Conservation (phyloP, 257 asterid genomes). For the Anisodus tanguticus region DNA sequence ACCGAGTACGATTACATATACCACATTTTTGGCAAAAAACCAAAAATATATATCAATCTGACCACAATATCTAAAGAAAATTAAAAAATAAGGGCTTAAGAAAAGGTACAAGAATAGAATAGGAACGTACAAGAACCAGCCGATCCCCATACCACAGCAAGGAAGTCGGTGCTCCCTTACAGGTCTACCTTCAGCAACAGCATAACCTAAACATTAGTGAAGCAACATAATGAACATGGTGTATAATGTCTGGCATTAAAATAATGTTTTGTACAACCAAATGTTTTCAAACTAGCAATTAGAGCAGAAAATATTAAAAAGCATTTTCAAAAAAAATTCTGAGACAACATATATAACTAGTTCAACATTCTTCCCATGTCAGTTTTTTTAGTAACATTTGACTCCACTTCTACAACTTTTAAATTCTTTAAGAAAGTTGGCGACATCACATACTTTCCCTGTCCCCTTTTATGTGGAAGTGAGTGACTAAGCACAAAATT, state of each 20-base stretch:
- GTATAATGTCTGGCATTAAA: not conserved
- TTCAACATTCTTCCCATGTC: constrained; percentile 3
- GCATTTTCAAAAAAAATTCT: not conserved
- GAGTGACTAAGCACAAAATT: not conserved
- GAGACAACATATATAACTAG: not conserved
- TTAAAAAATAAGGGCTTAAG: not conserved
- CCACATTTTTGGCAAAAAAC: not conserved
- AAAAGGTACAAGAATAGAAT: constrained; percentile 21
- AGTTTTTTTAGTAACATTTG: not conserved
- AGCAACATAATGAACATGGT: not conserved
- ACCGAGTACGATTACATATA: not conserved
- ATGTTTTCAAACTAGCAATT: not conserved
- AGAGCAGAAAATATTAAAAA: not conserved
- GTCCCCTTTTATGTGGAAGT: not conserved
- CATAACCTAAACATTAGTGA: constrained; percentile 54
- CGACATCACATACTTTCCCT: not conserved
- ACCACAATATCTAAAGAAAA: not conserved
- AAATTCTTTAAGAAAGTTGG: not conserved
- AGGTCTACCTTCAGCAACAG: constrained; percentile 57
- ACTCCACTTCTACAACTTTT: not conserved
- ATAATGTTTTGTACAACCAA: not conserved
- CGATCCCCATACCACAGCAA: constrained; percentile 91
- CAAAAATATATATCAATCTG: not conserved
- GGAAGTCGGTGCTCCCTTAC: constrained; percentile 73
- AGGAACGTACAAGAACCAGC: constrained; percentile 87